Percentiles rank a stretch among this genome's conserved stretches.
phyloP scores from a whole-genome alignment of 2,329 filamentous ascomycete genomes.

The Teratosphaeria pseudoeucalypti region DNA sequence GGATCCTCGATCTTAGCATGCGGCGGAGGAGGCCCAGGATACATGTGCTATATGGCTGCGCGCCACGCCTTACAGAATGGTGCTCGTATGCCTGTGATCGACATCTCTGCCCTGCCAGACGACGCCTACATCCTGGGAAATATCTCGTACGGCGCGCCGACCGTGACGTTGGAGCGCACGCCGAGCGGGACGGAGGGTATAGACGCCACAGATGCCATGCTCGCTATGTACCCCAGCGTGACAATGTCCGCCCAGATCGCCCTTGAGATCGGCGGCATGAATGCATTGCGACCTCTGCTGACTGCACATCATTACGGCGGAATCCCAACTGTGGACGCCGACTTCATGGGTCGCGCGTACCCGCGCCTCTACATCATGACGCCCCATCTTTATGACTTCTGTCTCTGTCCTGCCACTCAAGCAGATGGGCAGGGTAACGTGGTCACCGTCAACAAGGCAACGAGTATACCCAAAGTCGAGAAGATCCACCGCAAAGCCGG shows the following conservation, averaged over 20 bases:
- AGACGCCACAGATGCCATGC: slow-evolving; percentile 36
- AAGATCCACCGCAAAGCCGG: slow-evolving; percentile 28
- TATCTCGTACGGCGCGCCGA: slow-evolving; percentile 49
- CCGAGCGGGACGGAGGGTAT: slow-evolving; percentile 45
- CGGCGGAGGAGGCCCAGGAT: slow-evolving; percentile 49
- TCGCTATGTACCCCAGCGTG: slow-evolving; percentile 36
- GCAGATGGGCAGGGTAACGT: slow-evolving; percentile 38
- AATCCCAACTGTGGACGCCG: slow-evolving; percentile 33
- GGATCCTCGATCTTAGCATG: slow-evolving; percentile 54
- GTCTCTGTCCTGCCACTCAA: slow-evolving; percentile 33
- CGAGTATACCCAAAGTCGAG: slow-evolving; percentile 33
- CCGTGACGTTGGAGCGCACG: slow-evolving; percentile 48
- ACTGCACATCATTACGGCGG: slow-evolving; percentile 44
- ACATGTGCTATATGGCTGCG: slow-evolving; percentile 43
- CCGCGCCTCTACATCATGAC: slow-evolving; percentile 38
- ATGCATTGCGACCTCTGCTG: slow-evolving; percentile 50
- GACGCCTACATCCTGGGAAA: slow-evolving; percentile 45
- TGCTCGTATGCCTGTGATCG: slow-evolving; percentile 42
- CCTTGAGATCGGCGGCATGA: slow-evolving; percentile 56
- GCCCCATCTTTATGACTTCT: slow-evolving; percentile 31
- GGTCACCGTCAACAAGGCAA: slow-evolving; percentile 33
- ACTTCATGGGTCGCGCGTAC: slow-evolving; percentile 39
- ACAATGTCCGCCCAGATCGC: slow-evolving; percentile 49
- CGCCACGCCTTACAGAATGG: slow-evolving; percentile 42
- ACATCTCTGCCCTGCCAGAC: slow-evolving; percentile 40